Conservation (phyloP, 192 early-diverging fungal species). For the Podila epigama region DNA sequence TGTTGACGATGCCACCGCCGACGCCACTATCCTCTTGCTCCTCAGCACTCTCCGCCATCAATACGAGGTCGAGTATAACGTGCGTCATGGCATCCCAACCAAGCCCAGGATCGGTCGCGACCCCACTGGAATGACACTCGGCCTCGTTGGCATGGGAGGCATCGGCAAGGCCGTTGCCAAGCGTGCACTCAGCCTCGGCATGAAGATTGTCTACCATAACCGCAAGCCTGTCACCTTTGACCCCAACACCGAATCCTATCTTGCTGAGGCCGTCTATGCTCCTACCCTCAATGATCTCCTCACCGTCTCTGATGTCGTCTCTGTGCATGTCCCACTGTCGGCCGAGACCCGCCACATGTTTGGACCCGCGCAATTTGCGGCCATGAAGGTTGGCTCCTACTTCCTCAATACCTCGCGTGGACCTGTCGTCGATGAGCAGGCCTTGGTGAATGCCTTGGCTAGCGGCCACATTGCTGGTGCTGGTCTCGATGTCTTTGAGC, state of each 20-base stretch:
- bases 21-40: constrained; percentile 36
- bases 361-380: constrained; percentile 23
- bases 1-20: constrained; percentile 37
- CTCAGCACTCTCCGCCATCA: constrained; percentile 30
- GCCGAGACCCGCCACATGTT: constrained; percentile 48
- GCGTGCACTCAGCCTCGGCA: constrained; percentile 51
- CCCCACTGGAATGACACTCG: constrained; percentile 56
- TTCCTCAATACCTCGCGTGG: constrained; percentile 57
- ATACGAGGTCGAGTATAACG: constrained; percentile 28
- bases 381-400: constrained; percentile 46
- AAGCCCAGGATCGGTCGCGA: constrained; percentile 35
- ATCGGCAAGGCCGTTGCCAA: constrained; percentile 62
- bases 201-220: constrained; percentile 54
- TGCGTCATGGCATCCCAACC: constrained; percentile 16
- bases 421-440: constrained; percentile 49
- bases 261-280: constrained; percentile 31
- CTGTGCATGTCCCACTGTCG: constrained; percentile 47
- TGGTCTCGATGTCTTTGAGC: constrained; percentile 59
- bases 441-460: constrained; percentile 43
- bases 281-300: constrained; percentile 31
- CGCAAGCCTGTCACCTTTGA: constrained; percentile 16
- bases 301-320: constrained; percentile 23
- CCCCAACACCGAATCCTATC: constrained; percentile 19
- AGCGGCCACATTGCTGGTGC: constrained; percentile 52
- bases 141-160: constrained; percentile 65